A percentile compares a stretch with the other conserved stretches of the same genome.
Evolutionary conservation across 2,329 filamentous ascomycete species (phyloP).

Genomic region (Aspergillus fijiensis): DNA sequence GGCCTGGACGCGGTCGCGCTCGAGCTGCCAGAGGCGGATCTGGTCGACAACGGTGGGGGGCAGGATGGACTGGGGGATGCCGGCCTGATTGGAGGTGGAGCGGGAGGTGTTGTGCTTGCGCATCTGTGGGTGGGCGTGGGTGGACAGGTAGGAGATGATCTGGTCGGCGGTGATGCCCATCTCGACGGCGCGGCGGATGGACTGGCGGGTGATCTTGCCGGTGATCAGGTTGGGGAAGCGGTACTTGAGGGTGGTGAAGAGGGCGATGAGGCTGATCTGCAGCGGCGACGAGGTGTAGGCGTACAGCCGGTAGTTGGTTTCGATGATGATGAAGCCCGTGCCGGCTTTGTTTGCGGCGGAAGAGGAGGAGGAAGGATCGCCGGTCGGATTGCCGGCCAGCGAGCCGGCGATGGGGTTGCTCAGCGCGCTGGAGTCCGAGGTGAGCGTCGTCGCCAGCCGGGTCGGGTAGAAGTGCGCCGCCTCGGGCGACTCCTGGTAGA

Average conservation of each 20-base stretch:
- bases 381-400: slow-evolving; percentile 40
- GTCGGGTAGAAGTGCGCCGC: slow-evolving; percentile 76
- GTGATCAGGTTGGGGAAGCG: slow-evolving; percentile 94
- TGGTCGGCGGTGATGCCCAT: slow-evolving; percentile 93
- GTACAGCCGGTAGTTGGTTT: slow-evolving; percentile 97
- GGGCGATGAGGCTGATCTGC: slow-evolving; percentile 87
- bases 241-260: slow-evolving; percentile 84
- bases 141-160: slow-evolving; percentile 87
- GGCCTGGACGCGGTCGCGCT: slow-evolving; percentile 89
- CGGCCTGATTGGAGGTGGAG: slow-evolving; percentile 40
- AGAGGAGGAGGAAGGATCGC: slow-evolving; percentile 27
- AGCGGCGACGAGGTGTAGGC: slow-evolving; percentile 93
- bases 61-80: slow-evolving; percentile 62
- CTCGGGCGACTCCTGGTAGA: slow-evolving; percentile 61
- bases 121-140: slow-evolving; percentile 94
- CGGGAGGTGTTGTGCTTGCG: slow-evolving; percentile 56
- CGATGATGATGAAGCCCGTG: slow-evolving; percentile 83
- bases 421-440: slow-evolving; percentile 70
- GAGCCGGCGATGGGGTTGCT: slow-evolving; percentile 70
- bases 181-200: slow-evolving; percentile 80
- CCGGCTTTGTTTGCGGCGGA: slow-evolving; percentile 22
- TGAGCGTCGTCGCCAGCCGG: slow-evolving; percentile 88
- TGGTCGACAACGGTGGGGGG: slow-evolving; percentile 97
- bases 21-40: slow-evolving; percentile 95
- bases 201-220: slow-evolving; percentile 84